These are phyloP conservation scores for Hansenula lynferdii DNA, from an alignment of 1,139 yeast species.

Conservation along the genomic window DNA sequence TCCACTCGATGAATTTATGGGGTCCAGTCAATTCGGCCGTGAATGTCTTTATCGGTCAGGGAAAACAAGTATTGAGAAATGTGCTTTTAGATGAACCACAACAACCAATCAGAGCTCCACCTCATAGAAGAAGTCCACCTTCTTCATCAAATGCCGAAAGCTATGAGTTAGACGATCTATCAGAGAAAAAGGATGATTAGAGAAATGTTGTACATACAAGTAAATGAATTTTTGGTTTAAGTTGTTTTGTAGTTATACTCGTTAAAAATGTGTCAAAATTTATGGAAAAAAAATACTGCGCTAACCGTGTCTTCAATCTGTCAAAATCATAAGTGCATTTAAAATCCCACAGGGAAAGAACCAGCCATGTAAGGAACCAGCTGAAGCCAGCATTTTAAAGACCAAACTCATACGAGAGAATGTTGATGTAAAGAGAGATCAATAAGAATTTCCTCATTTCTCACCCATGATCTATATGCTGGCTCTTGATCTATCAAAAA, in stretches of 20 bases:
- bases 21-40: slow-evolving; percentile 67
- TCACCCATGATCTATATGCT: neutral
- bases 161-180: slow-evolving; percentile 18
- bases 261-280: slow-evolving; percentile 39
- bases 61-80: slow-evolving; percentile 40
- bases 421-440: neutral
- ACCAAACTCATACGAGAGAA: neutral
- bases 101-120: slow-evolving; percentile 4
- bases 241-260: too few relatives aligned
- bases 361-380: neutral
- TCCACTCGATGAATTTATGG: slow-evolving; percentile 68
- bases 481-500: neutral
- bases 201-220: neutral
- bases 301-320: too few relatives aligned
- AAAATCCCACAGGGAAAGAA: neutral
- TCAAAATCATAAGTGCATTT: too few relatives aligned
- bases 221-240: too few relatives aligned
- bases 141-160: slow-evolving; percentile 2
- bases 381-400: neutral
- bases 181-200: slow-evolving; percentile 12
- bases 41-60: slow-evolving; percentile 53
- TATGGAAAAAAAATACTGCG: slow-evolving; percentile 33
- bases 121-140: neutral
- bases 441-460: neutral
- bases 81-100: slow-evolving; percentile 25